phyloP scores from a whole-genome alignment of 805 yeast genomes.

The Middelhovenomyces tepae region DNA sequence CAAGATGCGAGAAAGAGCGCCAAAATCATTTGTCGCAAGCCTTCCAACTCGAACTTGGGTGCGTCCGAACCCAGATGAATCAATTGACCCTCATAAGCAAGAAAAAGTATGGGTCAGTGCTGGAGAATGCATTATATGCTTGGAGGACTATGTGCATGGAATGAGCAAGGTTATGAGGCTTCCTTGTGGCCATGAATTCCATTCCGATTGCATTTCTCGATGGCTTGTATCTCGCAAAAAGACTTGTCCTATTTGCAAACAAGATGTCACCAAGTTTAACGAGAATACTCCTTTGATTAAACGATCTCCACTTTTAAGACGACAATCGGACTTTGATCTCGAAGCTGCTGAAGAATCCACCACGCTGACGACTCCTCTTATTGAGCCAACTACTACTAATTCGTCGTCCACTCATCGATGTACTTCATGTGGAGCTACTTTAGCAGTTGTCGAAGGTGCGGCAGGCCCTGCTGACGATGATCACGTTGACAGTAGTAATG shows the following conservation, averaged over 20 bases:
- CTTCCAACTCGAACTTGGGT: slow-evolving; percentile 31
- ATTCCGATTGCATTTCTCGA: slow-evolving; percentile 46
- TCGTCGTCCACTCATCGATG: too few species aligned
- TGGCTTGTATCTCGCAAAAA: slow-evolving; percentile 50
- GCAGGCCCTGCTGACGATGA: too few species aligned
- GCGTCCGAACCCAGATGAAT: slow-evolving; percentile 2
- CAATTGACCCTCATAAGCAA: slow-evolving; percentile 3
- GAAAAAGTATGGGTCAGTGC: slow-evolving; percentile 34
- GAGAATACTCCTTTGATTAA: too few species aligned
- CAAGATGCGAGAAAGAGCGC: slow-evolving; percentile 29
- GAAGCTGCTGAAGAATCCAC: too few species aligned
- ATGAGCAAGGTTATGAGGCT: slow-evolving; percentile 41
- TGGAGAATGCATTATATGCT: slow-evolving; percentile 52
- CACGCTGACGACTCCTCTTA: too few species aligned
- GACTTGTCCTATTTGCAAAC: slow-evolving; percentile 53
- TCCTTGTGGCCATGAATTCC: slow-evolving; percentile 56
- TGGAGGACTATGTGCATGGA: slow-evolving; percentile 43
- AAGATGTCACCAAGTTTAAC: slow-evolving; percentile 28
- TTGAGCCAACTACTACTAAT: too few species aligned
- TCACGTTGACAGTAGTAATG: too few species aligned
- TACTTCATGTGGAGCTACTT: too few species aligned
- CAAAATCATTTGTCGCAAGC: slow-evolving; percentile 28
- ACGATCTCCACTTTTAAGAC: not conserved
- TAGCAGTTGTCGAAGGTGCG: too few species aligned
- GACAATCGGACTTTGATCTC: too few species aligned